Evolutionary conservation across 2,329 filamentous ascomycete genomes (phyloP), one percentile per base, ranked within the genome.

Genomic region (Paecilomyces dactylethromorphus): DNA sequence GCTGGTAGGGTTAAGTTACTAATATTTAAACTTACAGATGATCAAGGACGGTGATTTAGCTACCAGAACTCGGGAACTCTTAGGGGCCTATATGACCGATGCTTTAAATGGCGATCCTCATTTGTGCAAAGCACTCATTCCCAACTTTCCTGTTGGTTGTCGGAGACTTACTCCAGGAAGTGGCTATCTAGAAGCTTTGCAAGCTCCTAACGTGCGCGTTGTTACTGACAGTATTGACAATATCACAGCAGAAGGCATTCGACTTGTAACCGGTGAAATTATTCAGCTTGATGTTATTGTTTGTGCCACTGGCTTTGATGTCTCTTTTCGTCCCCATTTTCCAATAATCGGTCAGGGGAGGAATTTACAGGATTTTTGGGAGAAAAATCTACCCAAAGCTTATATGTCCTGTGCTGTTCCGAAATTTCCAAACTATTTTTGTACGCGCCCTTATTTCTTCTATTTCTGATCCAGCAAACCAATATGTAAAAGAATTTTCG

Each of bases 371-470:
- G 32, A 66, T 24, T 54, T 56, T 33, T 71, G 67, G 62, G 64
- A 62, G 10, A 60, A 62, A 26, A 50, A 50, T 22, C 13, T 50
- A 7, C 65, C 69, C 6, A 53, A 67, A 56, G 65, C 68, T 6
- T 71, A 72, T 57, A 61, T 73, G 49, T 55, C 63, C 0, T 56
- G 69, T 12, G 59, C 62, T 1, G 59, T 57, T 3, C 52, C 61
- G 1, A 29, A 56, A 3, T 59, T 65, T 21, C 63, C 76, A 7
- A 82, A 63, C n/a, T 50, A 50, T n/a, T 50, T 50, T 15, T 11
- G 45, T 50, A 50, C 6, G 45, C n/a, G n/a, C n/a, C n/a, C n/a
- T 50, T 33, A 50, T 22, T 50, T 50, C 7, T 50, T 22, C 15
- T 15, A 50, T n/a, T n/a, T 22, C 6, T n/a, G 10, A 3, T n/a